Percentiles rank a stretch among this genome's conserved stretches.
Evolutionary conservation across 371 early-diverging fungal species (phyloP).

Genomic region (Nosema muscidifuracis): DNA sequence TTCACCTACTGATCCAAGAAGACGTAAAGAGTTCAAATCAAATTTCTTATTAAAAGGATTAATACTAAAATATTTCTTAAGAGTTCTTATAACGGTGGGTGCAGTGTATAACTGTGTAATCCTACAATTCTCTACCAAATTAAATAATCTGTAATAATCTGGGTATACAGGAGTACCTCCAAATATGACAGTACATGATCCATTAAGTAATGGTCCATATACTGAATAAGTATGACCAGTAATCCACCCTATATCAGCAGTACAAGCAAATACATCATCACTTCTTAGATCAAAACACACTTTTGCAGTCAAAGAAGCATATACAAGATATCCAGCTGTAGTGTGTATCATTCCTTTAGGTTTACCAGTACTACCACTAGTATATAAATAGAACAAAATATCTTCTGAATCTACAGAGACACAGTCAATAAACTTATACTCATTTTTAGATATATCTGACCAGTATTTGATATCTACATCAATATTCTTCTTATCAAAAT

Average conservation of each 20-base stretch:
- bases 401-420: slow-evolving; percentile 73
- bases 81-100: slow-evolving; percentile 87
- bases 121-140: slow-evolving; percentile 70
- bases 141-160: slow-evolving; percentile 73
- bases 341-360: slow-evolving; percentile 95
- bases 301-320: slow-evolving; percentile 71
- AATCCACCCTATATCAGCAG: slow-evolving; percentile 69
- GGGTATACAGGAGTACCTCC: slow-evolving; percentile 79
- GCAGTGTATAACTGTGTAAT: slow-evolving; percentile 94
- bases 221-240: slow-evolving; percentile 81
- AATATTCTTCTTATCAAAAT: neutral
- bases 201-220: slow-evolving; percentile 77
- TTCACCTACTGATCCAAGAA: slow-evolving; percentile 90
- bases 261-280: slow-evolving; percentile 70
- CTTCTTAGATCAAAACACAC: slow-evolving; percentile 68
- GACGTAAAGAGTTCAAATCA: slow-evolving; percentile 66
- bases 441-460: slow-evolving; percentile 20
- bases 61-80: slow-evolving; percentile 72
- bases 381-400: slow-evolving; percentile 82
- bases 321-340: slow-evolving; percentile 82
- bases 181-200: slow-evolving; percentile 75
- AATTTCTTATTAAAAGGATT: slow-evolving; percentile 35
- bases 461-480: slow-evolving; percentile 3
- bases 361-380: slow-evolving; percentile 82
- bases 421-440: slow-evolving; percentile 70